Evolutionary conservation across 306 rosid species (phyloP).

Genomic region (Ormosia emarginata): DNA sequence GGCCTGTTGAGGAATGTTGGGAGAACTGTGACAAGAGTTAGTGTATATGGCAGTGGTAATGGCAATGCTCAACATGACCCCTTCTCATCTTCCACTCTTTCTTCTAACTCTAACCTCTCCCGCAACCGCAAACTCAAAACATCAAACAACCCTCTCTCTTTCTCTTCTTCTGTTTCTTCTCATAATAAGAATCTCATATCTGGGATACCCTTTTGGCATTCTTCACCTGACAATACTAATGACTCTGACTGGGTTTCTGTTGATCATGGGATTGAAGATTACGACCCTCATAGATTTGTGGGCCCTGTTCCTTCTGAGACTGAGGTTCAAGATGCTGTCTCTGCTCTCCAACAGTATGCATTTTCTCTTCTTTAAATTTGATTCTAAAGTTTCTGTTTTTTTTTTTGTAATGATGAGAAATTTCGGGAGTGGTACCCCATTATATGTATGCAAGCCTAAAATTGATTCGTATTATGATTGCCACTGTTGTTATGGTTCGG

Average conservation of each 20-base stretch:
- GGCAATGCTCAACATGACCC: too few relatives aligned
- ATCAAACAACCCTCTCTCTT: too few relatives aligned
- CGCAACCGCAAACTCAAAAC: too few relatives aligned
- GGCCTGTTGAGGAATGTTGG: not conserved
- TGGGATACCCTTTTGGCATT: too few relatives aligned
- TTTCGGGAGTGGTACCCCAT: not conserved
- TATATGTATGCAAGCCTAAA: not conserved
- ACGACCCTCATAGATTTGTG: not conserved
- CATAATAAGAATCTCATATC: too few relatives aligned
- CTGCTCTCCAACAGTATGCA: constrained; percentile 23
- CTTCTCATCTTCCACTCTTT: too few relatives aligned
- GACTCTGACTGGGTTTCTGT: constrained; percentile 22
- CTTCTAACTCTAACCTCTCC: too few relatives aligned
- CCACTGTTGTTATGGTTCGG: not conserved
- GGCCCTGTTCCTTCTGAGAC: constrained; percentile 26
- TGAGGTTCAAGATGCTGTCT: constrained; percentile 26
- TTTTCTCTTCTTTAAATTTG: not conserved
- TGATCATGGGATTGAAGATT: not conserved
- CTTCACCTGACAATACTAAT: not conserved
- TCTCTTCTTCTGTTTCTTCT: too few relatives aligned
- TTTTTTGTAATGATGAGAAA: not conserved
- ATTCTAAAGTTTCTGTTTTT: not conserved
- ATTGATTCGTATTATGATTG: not conserved
- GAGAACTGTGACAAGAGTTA: constrained; percentile 29
- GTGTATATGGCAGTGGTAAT: not conserved